phyloP scores from a whole-genome alignment of 768 basidiomycete genomes.

The Lenzites betulinus region DNA sequence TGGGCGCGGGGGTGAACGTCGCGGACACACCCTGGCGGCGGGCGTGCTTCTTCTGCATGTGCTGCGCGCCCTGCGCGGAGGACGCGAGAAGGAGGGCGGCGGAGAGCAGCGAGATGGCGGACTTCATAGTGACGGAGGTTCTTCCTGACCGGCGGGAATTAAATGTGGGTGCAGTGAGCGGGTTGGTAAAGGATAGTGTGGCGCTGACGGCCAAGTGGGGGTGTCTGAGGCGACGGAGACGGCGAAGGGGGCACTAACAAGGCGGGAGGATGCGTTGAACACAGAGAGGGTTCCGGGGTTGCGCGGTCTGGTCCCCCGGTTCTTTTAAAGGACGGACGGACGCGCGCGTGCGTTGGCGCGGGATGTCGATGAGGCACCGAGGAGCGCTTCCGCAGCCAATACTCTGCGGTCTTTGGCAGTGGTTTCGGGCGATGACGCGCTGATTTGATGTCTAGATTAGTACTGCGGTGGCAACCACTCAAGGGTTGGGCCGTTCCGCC shows the following conservation, averaged over 20 bases:
- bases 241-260: neutral
- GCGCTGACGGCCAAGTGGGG: neutral
- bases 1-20: slow-evolving; percentile 19
- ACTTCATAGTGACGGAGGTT: slow-evolving; percentile 26
- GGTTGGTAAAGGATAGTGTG: slow-evolving; percentile 1
- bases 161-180: slow-evolving; percentile 6
- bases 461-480: neutral
- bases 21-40: slow-evolving; percentile 27
- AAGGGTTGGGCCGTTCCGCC: neutral
- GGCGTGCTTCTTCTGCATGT: slow-evolving; percentile 18
- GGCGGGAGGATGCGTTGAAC: neutral
- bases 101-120: slow-evolving; percentile 24
- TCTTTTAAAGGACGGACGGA: slow-evolving; percentile 1
- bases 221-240: neutral
- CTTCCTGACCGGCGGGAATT: slow-evolving; percentile 17
- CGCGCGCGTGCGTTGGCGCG: neutral
- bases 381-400: neutral
- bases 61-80: slow-evolving; percentile 23
- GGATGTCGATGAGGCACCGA: neutral
- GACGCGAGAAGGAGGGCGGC: slow-evolving; percentile 27
- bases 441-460: slow-evolving; percentile 10
- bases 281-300: slow-evolving; percentile 8
- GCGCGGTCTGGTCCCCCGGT: neutral
- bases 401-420: slow-evolving; percentile 9
- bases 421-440: slow-evolving; percentile 11